Evolutionary conservation across 257 asterid genomes (phyloP), one percentile per base, ranked within the genome.

Genomic region (Eucommia ulmoides): DNA sequence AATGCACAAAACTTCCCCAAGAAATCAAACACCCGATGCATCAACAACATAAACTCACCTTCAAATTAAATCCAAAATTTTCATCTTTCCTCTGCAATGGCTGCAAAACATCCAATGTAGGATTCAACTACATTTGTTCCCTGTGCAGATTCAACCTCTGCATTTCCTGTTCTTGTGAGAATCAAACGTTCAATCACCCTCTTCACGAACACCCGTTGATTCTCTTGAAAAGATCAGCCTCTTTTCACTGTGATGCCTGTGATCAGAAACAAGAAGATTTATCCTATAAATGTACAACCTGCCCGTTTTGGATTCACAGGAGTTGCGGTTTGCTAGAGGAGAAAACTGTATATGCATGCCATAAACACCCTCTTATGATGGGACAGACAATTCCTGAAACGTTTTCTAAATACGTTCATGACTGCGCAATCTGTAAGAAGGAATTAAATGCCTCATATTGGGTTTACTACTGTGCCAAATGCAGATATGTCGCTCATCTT

Each of bases 241-340:
- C 7, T n/a, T 59, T 59, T 45, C 6, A 11, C 11, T 59, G 65
- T 19, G 56, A 51, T 51, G 53, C 58, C 21, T 59, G 65, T 24
- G 48, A 21, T 9, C 9, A 22, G 19, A 29, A 55, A 6, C 29
- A 19, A 15, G 33, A 24, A 42, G 45, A 41, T 5, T 10, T 7
- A 20, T 59, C 65, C 8, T 51, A 51, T 25, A 3, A 10, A 2
- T 51, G 58, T 14, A 1, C 14, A 1, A 12, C 20, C 1, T 59
- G 64, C 19, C 15, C 22, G 7, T 59, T 50, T 9, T 50, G 57
- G 64, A 51, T 59, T 4, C 64, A 59, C 17, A 41, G 24, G 33
- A 19, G 20, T 12, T 59, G 64, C 42, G 64, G 25, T 22, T 49
- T 26, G 15, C 10, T 50, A 2, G 21, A 42, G 0, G 26, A 12